Evolutionary conservation across 306 rosid species (phyloP).

Genomic region (Boehmeria nivea): DNA sequence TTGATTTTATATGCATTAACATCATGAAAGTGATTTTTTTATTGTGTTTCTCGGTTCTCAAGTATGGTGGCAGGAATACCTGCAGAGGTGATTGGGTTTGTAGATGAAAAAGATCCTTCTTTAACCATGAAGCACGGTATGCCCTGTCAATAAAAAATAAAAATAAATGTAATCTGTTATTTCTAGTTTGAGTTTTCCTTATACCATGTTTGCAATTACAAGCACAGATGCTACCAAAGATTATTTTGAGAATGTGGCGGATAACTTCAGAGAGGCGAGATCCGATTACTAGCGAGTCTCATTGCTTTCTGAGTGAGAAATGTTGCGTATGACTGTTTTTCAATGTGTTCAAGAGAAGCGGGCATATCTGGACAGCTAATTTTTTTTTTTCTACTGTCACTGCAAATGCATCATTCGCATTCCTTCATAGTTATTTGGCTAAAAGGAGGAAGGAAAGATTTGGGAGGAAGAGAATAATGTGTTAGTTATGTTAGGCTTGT

Average conservation of each 20-base stretch:
- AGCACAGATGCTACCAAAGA: slow-evolving; percentile 76
- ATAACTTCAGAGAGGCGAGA: slow-evolving; percentile 40
- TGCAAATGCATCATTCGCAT: background rate
- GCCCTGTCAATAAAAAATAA: slow-evolving; percentile 15
- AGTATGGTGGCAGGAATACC: slow-evolving; percentile 94
- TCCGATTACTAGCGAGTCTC: slow-evolving; percentile 39
- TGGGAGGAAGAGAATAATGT: too few relatives aligned
- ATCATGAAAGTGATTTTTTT: slow-evolving; percentile 10
- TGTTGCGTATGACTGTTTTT: background rate
- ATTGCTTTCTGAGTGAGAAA: background rate
- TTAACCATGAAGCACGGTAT: slow-evolving; percentile 97
- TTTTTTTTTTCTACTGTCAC: too few relatives aligned
- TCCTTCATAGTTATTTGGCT: background rate
- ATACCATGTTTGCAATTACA: slow-evolving; percentile 15
- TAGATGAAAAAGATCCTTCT: slow-evolving; percentile 60
- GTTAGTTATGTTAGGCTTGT: too few relatives aligned
- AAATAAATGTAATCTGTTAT: background rate
- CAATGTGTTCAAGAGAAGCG: background rate
- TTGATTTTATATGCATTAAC: slow-evolving; percentile 1
- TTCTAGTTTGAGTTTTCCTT: background rate
- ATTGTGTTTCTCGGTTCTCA: slow-evolving; percentile 17
- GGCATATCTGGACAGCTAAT: background rate
- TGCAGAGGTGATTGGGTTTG: slow-evolving; percentile 66
- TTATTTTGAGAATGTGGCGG: slow-evolving; percentile 52
- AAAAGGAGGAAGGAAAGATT: too few relatives aligned